Conservation (phyloP, 2,329 filamentous ascomycete species). For the Colletotrichum acutatum region DNA sequence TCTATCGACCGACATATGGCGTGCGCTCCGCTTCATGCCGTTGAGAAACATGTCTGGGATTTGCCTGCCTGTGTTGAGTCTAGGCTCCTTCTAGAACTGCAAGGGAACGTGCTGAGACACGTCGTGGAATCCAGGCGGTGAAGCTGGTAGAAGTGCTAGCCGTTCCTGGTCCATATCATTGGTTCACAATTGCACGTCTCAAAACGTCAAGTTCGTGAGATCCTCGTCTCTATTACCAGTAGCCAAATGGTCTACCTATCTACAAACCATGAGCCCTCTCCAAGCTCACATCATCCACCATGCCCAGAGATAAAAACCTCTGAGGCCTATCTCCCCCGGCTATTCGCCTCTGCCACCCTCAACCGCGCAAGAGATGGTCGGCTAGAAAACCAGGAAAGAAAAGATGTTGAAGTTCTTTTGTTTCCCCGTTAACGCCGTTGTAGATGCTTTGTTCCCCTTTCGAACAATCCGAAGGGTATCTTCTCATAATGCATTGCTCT, state of each 20-base stretch:
- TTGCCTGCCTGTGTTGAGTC: neutral
- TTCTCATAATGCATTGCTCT: conserved; percentile 49
- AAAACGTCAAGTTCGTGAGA: neutral
- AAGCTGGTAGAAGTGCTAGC: neutral
- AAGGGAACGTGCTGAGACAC: neutral
- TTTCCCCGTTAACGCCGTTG: conserved; percentile 55
- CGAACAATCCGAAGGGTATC: conserved; percentile 47
- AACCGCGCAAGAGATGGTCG: conserved; percentile 39
- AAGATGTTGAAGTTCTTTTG: conserved; percentile 62
- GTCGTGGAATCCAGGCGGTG: neutral
- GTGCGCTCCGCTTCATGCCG: conserved; percentile 2
- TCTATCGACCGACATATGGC: neutral
- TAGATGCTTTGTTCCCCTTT: conserved; percentile 38
- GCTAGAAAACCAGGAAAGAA: conserved; percentile 55
- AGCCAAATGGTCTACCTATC: conserved; percentile 24
- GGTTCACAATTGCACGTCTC: neutral
- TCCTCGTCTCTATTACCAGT: conserved; percentile 24
- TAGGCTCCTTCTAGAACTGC: neutral
- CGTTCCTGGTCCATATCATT: neutral
- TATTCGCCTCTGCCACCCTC: conserved; percentile 10
- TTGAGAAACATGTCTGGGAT: conserved; percentile 1
- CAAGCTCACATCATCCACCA: neutral
- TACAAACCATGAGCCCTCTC: neutral
- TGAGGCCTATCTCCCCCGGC: conserved; percentile 6
- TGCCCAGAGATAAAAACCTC: neutral